Evolutionary conservation across 208 protist species (phyloP), one percentile per base, ranked within the genome.

Genomic region (Leishmania turanica): DNA sequence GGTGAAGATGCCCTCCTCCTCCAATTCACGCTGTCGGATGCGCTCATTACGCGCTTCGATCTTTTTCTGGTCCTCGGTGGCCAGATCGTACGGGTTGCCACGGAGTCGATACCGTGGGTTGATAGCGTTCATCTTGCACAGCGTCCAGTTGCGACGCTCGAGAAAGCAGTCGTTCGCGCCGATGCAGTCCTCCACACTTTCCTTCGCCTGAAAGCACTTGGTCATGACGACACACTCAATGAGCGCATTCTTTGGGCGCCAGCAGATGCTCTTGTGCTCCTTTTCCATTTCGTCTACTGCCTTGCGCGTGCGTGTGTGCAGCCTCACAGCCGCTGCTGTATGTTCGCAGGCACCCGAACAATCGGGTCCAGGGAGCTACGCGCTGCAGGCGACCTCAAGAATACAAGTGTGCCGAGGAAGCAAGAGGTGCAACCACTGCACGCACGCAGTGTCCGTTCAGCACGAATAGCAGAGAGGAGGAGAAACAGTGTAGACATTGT

Each of bases 91-190:
- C 24, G 94, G 94, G 66, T 97, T 97, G 71, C 94, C 94, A 13
- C 94, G 92, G 31, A 96, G 80, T 6, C 94, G 88, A 76, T 97
- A 97, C 31, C 92, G 84, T 8, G 94, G 94, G 84, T 97, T 97
- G 15, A 93, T 77, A n/a, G 94, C 91, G 72, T 97, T 97, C 85
- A 96, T 90, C 85, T 97, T 97, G 80, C 94, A 97, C 65, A 97
- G 75, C 42, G 90, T 95, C 93, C 94, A 97, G 81, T 97, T 97
- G 24, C 92, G 86, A 11, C 94, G 87, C 81, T 96, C 92, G 1
- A 96, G 78, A 76, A 96, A 96, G 84, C 94, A 97, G 72, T 96
- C 91, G 81, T 92, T 96, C 24, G 77, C 86, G 37, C 84, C 86
- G 65, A 97, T 84, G 81, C 94, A 97, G 27, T 95, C 91, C 80